Percentiles rank a stretch among this genome's conserved stretches.
phyloP scores from a whole-genome alignment of 495 filamentous ascomycete genomes.

The Hypoxylon rickii region DNA sequence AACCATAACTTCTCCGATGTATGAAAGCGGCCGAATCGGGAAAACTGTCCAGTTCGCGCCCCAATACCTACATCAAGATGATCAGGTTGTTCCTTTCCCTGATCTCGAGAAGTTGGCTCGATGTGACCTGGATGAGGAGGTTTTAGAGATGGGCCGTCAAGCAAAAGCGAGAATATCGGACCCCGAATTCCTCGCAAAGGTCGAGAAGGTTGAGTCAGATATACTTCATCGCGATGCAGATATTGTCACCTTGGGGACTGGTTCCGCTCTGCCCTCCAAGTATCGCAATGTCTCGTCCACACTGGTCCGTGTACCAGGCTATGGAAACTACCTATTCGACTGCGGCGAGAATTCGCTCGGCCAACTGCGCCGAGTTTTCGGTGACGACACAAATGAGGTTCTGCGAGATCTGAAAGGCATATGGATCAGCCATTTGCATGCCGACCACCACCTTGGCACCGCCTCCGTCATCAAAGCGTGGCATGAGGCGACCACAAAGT shows the following conservation, averaged over 20 bases:
- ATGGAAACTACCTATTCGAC: slow-evolving; percentile 85
- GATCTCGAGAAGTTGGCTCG: slow-evolving; percentile 52
- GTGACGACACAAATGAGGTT: slow-evolving; percentile 65
- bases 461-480: slow-evolving; percentile 78
- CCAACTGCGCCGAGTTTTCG: slow-evolving; percentile 79
- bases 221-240: slow-evolving; percentile 76
- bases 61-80: slow-evolving; percentile 55
- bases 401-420: slow-evolving; percentile 79
- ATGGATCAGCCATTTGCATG: slow-evolving; percentile 94
- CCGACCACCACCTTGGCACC: slow-evolving; percentile 93
- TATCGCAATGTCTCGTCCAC: slow-evolving; percentile 95
- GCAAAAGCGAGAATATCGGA: slow-evolving; percentile 49
- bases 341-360: slow-evolving; percentile 92
- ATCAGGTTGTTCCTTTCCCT: slow-evolving; percentile 55
- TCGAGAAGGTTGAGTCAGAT: slow-evolving; percentile 52
- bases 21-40: slow-evolving; percentile 37
- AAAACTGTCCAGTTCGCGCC: slow-evolving; percentile 70
- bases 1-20: slow-evolving; percentile 13
- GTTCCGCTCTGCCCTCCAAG: slow-evolving; percentile 84
- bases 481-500: slow-evolving; percentile 56
- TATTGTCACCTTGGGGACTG: slow-evolving; percentile 85
- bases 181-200: slow-evolving; percentile 43
- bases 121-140: slow-evolving; percentile 37
- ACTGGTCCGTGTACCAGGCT: slow-evolving; percentile 78
- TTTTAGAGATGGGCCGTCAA: slow-evolving; percentile 54